Percentiles rank a stretch among this genome's conserved stretches.
Conservation (phyloP, 2,329 filamentous ascomycete genomes). For the Teratosphaeria nubilosa region DNA sequence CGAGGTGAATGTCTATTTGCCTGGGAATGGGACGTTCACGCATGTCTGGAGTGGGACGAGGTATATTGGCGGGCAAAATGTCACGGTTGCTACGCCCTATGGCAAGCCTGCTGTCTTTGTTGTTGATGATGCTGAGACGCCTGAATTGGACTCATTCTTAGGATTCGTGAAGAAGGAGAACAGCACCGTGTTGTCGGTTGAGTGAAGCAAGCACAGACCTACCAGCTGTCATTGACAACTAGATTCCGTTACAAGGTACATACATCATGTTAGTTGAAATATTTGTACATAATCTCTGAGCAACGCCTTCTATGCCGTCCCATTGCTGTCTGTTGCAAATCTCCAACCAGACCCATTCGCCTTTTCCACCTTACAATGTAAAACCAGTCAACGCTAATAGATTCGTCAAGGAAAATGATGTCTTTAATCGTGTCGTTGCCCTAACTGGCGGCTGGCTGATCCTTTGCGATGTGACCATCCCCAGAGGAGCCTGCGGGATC, state of each 20-base stretch:
- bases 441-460: neutral
- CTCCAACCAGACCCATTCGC: neutral
- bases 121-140: constrained; percentile 12
- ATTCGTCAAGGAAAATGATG: neutral
- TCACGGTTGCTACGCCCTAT: constrained; percentile 17
- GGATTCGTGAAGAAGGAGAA: constrained; percentile 21
- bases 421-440: neutral
- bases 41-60: constrained; percentile 17
- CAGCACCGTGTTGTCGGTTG: constrained; percentile 4
- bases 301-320: neutral
- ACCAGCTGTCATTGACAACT: neutral
- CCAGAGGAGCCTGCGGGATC: too few species aligned
- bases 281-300: neutral
- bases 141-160: constrained; percentile 16
- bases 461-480: neutral
- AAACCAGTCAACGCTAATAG: neutral
- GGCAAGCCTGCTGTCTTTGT: constrained; percentile 22
- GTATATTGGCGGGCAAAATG: constrained; percentile 16
- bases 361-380: neutral
- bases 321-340: neutral
- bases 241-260: neutral
- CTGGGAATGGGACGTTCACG: constrained; percentile 14
- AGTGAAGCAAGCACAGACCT: neutral
- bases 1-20: constrained; percentile 17
- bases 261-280: neutral